These are phyloP conservation scores for Dichotomocladium elegans DNA, from an alignment of 371 early-diverging fungal genomes.

Conservation along the genomic window DNA sequence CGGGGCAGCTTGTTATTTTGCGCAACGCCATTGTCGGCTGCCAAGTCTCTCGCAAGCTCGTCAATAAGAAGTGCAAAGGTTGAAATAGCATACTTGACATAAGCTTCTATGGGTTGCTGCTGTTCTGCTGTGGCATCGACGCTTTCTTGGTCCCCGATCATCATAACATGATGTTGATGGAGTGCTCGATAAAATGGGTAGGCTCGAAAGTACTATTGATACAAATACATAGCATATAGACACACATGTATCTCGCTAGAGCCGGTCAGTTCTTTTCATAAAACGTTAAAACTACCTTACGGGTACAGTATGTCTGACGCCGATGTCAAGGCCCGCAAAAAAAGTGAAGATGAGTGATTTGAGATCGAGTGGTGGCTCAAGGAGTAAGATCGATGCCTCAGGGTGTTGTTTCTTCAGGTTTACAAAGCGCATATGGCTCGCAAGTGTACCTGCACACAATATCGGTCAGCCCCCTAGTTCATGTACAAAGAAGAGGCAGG, in stretches of 20 bases:
- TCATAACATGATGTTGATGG: no score
- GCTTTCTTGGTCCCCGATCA: no score
- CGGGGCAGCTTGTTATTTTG: constrained; percentile 1
- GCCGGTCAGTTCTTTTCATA: no score
- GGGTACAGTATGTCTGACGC: constrained; percentile 4
- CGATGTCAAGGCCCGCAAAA: constrained; percentile 7
- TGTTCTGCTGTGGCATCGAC: background rate
- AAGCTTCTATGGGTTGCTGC: background rate
- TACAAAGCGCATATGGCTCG: constrained; percentile 3
- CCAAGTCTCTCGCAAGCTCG: constrained; percentile 4
- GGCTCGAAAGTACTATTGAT: constrained; percentile 6
- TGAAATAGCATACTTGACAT: background rate
- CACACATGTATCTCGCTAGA: background rate
- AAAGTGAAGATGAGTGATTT: constrained; percentile 1
- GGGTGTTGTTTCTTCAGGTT: constrained; percentile 1
- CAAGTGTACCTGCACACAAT: background rate
- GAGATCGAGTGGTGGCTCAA: constrained; percentile 6
- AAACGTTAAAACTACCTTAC: no score
- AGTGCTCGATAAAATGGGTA: constrained; percentile 9
- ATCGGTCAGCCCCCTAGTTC: no score
- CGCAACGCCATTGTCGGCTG: background rate
- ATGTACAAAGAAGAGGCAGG: background rate
- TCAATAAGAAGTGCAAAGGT: constrained; percentile 2
- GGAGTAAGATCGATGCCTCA: constrained; percentile 3
- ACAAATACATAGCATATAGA: background rate